These are phyloP conservation scores for Dactylellina cionopaga DNA, from an alignment of 2,329 filamentous ascomycete genomes.

Conservation along the genomic window DNA sequence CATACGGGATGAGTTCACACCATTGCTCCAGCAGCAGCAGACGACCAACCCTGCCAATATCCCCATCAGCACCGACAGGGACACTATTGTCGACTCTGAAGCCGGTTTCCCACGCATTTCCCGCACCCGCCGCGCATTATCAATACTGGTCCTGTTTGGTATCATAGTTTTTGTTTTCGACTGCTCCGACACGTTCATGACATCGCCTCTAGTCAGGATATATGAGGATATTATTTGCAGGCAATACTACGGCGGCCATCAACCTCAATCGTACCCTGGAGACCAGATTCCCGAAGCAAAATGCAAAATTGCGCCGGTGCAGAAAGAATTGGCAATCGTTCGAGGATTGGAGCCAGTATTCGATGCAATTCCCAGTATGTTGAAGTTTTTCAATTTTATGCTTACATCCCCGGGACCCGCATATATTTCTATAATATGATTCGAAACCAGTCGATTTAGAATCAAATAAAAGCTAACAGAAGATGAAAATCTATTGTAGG, in stretches of 20 bases:
- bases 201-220: conserved; percentile 29
- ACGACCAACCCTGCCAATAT: too few relatives aligned
- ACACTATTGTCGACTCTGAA: conserved; percentile 13
- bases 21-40: conserved; percentile 5
- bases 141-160: conserved; percentile 12
- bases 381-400: not conserved
- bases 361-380: conserved; percentile 46
- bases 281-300: conserved; percentile 29
- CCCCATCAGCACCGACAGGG: not conserved
- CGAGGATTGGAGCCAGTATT: conserved; percentile 44
- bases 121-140: conserved; percentile 4
- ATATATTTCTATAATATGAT: not conserved
- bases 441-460: too few relatives aligned
- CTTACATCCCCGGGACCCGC: too few relatives aligned
- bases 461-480: conserved; percentile 10
- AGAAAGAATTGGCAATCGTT: conserved; percentile 33
- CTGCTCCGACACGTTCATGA: not conserved
- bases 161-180: conserved; percentile 29
- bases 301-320: conserved; percentile 45
- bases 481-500: not conserved
- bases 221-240: conserved; percentile 49
- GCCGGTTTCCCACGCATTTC: not conserved
- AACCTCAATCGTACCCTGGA: conserved; percentile 13
- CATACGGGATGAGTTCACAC: conserved; percentile 22
- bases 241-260: conserved; percentile 30